Evolutionary conservation across 345 rosid genomes (phyloP), one percentile per base, ranked within the genome.

Genomic region (Gossypium anomalum): DNA sequence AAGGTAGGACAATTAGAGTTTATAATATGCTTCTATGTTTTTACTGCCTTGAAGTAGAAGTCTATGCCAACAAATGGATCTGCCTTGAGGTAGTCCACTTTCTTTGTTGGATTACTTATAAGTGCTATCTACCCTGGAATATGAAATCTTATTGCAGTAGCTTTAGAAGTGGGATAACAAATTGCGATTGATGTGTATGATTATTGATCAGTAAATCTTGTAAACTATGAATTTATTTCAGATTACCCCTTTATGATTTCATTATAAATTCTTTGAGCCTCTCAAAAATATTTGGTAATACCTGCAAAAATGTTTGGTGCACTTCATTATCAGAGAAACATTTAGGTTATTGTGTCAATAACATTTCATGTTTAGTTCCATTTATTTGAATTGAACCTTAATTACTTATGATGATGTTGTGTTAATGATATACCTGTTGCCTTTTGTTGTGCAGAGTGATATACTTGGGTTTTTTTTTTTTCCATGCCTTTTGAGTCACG

Each of bases 281-380:
- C 82, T 89, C 60, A 80, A 82, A 81, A 64, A 72, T 59, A 34
- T 89, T 12, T 86, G 90, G 90, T 80, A 77, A 63, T 87, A 81
- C 70, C 74, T 91, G 11, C 86, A 89, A 90, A 85, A 91, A 79
- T 89, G 82, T 78, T 80, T 89, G 70, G 75, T 83, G 12, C 96
- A 88, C 74, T 94, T 90, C 83, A 77, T 92, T 68, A 86, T 86
- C 7, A 98, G 98, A 73, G 86, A 82, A 70, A 78, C 90, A 76
- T 89, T 97, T 93, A 91, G 97, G 97, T 90, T 74, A 23, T 52
- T 52, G 38, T 34, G 38, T 4, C 38, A 4, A 34, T 4, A 34
- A 34, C 6, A 4, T 34, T 34, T 34, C 38, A 29, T 29, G 5
- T 4, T 3, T 4, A 4, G 38, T 34, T 34, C 38, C 38, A 34